Percentiles rank a stretch among this genome's conserved stretches.
These are phyloP conservation scores for Botrytis paeoniae DNA, from an alignment of 2,329 filamentous ascomycete species.

Conservation along the genomic window DNA sequence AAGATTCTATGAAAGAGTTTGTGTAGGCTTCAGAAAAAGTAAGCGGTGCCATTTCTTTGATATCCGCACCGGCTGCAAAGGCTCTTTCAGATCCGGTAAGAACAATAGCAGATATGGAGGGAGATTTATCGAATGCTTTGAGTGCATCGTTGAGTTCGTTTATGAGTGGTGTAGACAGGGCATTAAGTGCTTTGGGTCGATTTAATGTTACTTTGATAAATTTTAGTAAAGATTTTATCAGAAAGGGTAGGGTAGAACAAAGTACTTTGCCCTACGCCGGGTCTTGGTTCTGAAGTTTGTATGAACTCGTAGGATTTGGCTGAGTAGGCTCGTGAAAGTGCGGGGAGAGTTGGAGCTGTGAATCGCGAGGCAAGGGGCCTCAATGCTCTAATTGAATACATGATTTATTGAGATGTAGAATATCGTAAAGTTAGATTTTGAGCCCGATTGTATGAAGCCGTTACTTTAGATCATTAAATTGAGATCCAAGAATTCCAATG, in stretches of 20 bases:
- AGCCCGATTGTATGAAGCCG: neutral
- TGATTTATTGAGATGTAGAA: slow-evolving; percentile 22
- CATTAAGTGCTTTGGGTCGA: slow-evolving; percentile 93
- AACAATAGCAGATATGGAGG: slow-evolving; percentile 71
- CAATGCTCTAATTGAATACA: slow-evolving; percentile 34
- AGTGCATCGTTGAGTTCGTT: slow-evolving; percentile 82
- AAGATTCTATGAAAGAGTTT: slow-evolving; percentile 89
- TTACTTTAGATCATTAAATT: too few species aligned
- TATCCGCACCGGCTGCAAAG: slow-evolving; percentile 94
- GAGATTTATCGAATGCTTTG: slow-evolving; percentile 63
- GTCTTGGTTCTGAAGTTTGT: slow-evolving; percentile 75
- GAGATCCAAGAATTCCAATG: neutral
- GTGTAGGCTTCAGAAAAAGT: slow-evolving; percentile 87
- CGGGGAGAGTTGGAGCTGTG: slow-evolving; percentile 31
- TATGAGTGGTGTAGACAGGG: slow-evolving; percentile 87
- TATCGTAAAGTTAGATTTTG: neutral
- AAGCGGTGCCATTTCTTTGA: slow-evolving; percentile 96
- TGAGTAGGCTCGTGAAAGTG: slow-evolving; percentile 36
- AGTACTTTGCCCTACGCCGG: slow-evolving; percentile 85
- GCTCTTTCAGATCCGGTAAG: slow-evolving; percentile 86
- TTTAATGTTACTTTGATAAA: slow-evolving; percentile 72
- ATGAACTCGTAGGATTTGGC: slow-evolving; percentile 69
- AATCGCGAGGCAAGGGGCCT: slow-evolving; percentile 37
- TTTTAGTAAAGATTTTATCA: slow-evolving; percentile 7
- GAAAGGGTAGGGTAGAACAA: neutral